phyloP scores from a whole-genome alignment of 2,329 filamentous ascomycete species.

The Aspergillus tamarii region DNA sequence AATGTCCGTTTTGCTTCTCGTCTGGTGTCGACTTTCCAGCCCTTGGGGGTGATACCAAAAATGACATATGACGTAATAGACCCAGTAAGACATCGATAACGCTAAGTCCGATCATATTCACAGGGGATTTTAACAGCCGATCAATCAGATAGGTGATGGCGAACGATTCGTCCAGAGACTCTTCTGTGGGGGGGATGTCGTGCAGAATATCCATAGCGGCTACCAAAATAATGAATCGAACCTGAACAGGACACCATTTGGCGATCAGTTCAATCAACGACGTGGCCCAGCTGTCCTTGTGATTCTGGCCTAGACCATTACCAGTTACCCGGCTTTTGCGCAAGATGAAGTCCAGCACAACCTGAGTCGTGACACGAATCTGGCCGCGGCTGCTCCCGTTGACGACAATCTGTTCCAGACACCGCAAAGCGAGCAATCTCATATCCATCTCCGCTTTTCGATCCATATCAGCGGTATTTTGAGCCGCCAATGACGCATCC shows the following conservation, averaged over 20 bases:
- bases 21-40: slow-evolving; percentile 38
- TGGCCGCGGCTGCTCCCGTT: slow-evolving; percentile 77
- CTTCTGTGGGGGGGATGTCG: slow-evolving; percentile 68
- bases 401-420: slow-evolving; percentile 82
- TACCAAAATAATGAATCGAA: slow-evolving; percentile 87
- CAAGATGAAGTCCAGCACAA: slow-evolving; percentile 74
- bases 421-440: slow-evolving; percentile 79
- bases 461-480: slow-evolving; percentile 84
- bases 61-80: slow-evolving; percentile 79
- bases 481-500: slow-evolving; percentile 66
- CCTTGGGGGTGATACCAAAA: slow-evolving; percentile 69
- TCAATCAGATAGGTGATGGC: slow-evolving; percentile 77
- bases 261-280: slow-evolving; percentile 78
- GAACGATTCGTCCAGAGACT: slow-evolving; percentile 72
- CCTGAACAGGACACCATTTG: slow-evolving; percentile 89
- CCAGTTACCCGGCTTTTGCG: slow-evolving; percentile 59
- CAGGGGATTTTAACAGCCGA: slow-evolving; percentile 79
- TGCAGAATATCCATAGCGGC: slow-evolving; percentile 77
- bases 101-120: slow-evolving; percentile 93
- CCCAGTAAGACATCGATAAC: slow-evolving; percentile 93
- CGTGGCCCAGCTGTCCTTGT: slow-evolving; percentile 74
- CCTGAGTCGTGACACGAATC: slow-evolving; percentile 73
- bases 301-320: slow-evolving; percentile 44
- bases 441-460: slow-evolving; percentile 88
- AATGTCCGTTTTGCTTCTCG: slow-evolving; percentile 23